Conservation (phyloP, 2,329 filamentous ascomycete species). For the Didymella pinodella region DNA sequence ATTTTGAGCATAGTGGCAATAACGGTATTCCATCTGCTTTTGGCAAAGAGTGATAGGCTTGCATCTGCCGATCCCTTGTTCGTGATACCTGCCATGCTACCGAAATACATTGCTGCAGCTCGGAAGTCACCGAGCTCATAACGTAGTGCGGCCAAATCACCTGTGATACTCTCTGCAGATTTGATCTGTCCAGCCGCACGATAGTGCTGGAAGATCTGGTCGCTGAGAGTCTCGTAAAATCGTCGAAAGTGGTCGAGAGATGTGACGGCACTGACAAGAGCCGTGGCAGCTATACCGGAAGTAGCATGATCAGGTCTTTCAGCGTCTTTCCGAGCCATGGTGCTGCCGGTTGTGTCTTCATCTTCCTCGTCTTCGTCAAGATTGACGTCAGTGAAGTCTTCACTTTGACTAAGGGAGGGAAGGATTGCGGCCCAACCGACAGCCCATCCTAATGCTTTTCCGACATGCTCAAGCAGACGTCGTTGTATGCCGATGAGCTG, state of each 20-base stretch:
- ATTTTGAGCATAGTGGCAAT: slow-evolving; percentile 86
- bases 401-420: slow-evolving; percentile 31
- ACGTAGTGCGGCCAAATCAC: slow-evolving; percentile 86
- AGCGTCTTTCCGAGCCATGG: slow-evolving; percentile 12
- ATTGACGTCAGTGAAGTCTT: slow-evolving; percentile 50
- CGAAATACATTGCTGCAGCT: slow-evolving; percentile 79
- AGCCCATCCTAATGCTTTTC: slow-evolving; percentile 75
- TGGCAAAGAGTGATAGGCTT: slow-evolving; percentile 68
- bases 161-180: slow-evolving; percentile 77
- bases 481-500: slow-evolving; percentile 83
- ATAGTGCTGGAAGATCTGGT: slow-evolving; percentile 83
- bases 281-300: slow-evolving; percentile 40
- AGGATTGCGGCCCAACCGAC: slow-evolving; percentile 71
- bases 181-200: slow-evolving; percentile 79
- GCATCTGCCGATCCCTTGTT: slow-evolving; percentile 19
- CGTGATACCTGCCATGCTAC: slow-evolving; percentile 69
- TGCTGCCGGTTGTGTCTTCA: slow-evolving; percentile 7
- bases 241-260: slow-evolving; percentile 52
- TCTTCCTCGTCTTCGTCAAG: slow-evolving; percentile 38
- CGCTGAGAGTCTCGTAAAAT: slow-evolving; percentile 71
- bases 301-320: slow-evolving; percentile 23
- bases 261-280: slow-evolving; percentile 44
- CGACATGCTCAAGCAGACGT: slow-evolving; percentile 78
- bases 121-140: slow-evolving; percentile 77
- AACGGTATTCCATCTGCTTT: slow-evolving; percentile 78